Evolutionary conservation across 2,329 filamentous ascomycete species (phyloP).

Genomic region (Talaromyces islandicus): DNA sequence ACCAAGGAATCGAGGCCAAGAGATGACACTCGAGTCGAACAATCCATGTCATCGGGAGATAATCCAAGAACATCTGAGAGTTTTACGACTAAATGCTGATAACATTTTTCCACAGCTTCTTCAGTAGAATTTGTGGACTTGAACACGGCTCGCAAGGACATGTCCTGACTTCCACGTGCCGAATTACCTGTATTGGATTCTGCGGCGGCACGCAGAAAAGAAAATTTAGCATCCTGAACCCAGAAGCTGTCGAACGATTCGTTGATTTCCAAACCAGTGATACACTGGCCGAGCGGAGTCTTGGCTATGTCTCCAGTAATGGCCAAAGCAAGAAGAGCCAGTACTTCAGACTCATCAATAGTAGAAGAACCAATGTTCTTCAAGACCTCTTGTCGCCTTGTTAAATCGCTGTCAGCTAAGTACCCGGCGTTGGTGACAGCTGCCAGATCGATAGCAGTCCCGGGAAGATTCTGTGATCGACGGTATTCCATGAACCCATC

Average conservation of each 20-base stretch:
- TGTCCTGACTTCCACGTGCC: background rate
- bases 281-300: slow-evolving; percentile 45
- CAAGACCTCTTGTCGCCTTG: slow-evolving; percentile 17
- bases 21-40: slow-evolving; percentile 7
- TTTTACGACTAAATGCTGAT: background rate
- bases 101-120: slow-evolving; percentile 1
- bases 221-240: slow-evolving; percentile 4
- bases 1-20: slow-evolving; percentile 24
- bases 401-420: slow-evolving; percentile 1
- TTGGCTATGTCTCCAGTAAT: slow-evolving; percentile 41
- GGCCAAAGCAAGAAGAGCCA: slow-evolving; percentile 49
- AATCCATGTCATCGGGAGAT: slow-evolving; percentile 2
- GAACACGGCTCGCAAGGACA: background rate
- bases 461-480: slow-evolving; percentile 12
- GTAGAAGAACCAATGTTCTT: slow-evolving; percentile 19
- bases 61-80: slow-evolving; percentile 1
- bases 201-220: slow-evolving; percentile 21
- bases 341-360: slow-evolving; percentile 44
- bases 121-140: slow-evolving; percentile 2
- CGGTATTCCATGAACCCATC: slow-evolving; percentile 29
- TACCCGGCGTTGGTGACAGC: slow-evolving; percentile 6
- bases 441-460: slow-evolving; percentile 5
- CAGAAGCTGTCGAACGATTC: slow-evolving; percentile 2
- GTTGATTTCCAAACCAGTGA: slow-evolving; percentile 47
- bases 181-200: slow-evolving; percentile 15